phyloP scores from a whole-genome alignment of 2,329 filamentous ascomycete species.

The Colletotrichum sp. region DNA sequence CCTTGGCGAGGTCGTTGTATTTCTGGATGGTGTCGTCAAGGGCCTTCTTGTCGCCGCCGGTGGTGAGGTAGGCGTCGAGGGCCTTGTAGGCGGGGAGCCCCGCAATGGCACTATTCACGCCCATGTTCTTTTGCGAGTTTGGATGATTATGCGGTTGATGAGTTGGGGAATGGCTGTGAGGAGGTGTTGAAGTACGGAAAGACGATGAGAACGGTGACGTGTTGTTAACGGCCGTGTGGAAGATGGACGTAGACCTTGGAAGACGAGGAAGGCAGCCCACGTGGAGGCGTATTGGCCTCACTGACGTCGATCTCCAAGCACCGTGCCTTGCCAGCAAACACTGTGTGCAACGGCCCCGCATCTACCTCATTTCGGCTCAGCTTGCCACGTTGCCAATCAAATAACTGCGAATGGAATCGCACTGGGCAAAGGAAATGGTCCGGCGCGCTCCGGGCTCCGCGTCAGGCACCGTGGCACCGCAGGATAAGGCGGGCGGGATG shows the following conservation, averaged over 20 bases:
- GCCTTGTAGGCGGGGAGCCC: conserved; percentile 11
- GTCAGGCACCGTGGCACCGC: not conserved
- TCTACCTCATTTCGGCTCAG: not conserved
- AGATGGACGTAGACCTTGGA: not conserved
- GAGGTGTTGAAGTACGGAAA: not conserved
- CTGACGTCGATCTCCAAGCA: conserved; percentile 10
- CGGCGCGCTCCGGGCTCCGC: not conserved
- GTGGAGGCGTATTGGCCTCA: conserved; percentile 14
- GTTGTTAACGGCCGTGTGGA: not conserved
- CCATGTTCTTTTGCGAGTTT: not conserved
- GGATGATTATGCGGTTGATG: not conserved
- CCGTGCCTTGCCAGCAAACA: not conserved
- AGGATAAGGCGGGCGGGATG: not conserved
- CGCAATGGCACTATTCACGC: not conserved
- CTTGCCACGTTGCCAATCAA: not conserved
- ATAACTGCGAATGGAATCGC: not conserved
- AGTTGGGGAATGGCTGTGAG: not conserved
- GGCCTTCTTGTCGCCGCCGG: not conserved
- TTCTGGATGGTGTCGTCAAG: conserved; percentile 11
- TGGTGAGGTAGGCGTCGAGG: not conserved
- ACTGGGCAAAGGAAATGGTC: not conserved
- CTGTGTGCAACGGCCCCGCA: not conserved
- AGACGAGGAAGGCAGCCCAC: not conserved
- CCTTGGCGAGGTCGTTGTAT: conserved; percentile 7
- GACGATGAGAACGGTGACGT: not conserved